Evolutionary conservation across 164 flowering plant species (phyloP).

Genomic region (Cinnamomum chago): DNA sequence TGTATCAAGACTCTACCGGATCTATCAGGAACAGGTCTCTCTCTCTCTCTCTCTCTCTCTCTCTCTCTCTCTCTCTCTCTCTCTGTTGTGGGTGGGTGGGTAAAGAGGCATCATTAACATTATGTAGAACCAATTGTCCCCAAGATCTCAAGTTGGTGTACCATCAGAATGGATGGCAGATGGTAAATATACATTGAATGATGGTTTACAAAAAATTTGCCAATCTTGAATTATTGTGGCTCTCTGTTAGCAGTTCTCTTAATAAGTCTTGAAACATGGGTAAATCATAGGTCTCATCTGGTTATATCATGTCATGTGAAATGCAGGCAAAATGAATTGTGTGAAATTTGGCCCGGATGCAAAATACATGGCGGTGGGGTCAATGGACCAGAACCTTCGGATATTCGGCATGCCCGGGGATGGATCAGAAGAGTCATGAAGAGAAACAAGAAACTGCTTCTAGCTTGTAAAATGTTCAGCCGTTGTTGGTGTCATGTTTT

Average conservation of each 20-base stretch:
- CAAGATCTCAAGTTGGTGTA: no score
- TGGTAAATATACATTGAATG: no score
- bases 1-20: conserved; percentile 78
- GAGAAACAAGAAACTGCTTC: background rate
- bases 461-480: background rate
- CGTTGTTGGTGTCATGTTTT: background rate
- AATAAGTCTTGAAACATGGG: no score
- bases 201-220: no score
- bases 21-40: conserved; percentile 90
- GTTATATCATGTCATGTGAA: background rate
- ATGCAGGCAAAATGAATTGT: conserved; percentile 64
- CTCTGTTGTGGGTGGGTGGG: no score
- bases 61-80: no score
- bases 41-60: conserved; percentile 7
- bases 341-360: conserved; percentile 91
- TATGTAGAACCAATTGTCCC: no score
- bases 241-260: no score
- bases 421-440: conserved; percentile 19
- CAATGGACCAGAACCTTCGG: conserved; percentile 91
- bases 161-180: no score
- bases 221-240: no score
- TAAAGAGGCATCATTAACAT: no score
- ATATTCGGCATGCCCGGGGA: conserved; percentile 43
- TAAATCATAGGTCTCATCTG: background rate
- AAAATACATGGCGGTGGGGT: conserved; percentile 83